Base-by-base conservation (phyloP, 2,329 filamentous ascomycete genomes). In the Colletotrichum gigasporum region DNA sequence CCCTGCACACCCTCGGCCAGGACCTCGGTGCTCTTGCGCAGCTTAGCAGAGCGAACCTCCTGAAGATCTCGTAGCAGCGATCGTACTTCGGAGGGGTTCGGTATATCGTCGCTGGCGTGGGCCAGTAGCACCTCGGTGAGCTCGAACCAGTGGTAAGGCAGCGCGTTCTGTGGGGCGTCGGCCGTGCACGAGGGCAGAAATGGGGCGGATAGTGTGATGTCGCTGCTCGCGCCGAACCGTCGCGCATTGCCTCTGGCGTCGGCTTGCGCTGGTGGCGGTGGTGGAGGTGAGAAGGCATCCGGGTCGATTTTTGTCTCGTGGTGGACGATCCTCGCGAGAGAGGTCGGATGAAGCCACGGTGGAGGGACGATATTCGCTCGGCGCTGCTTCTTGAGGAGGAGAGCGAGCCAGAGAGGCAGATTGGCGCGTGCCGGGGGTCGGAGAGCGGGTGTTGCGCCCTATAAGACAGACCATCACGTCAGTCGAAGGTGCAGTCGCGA, bases 141-240 rank as follows among this genome's bases (percentile, higher is more conserved):
- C 78, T 98, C 96, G 41, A 97, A 86, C 94, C 95, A 99, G 80
- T 98, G 95, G 75, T 97, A 98, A 0, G 96, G 96, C 30, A 99
- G 82, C 12, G 90, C 87, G 39, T 89, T 88, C 1, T 88, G 80
- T 8, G 90, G 88, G 2, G 91, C 87, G 47, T 87, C 82, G 18
- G 90, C 87, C 0, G 91, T 94, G 68, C 91, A 93, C 14, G 90
- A 90, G 1, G 88, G 87, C 1, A 96, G 79, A 74, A 97, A 97
- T 0, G 95, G 95, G 4, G 94, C 87, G 1, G 89, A 88, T 0
- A 89, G 74, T 4, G 72, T 69, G 44, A 68, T 67, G 9, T 71
- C 70, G 28, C 51, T 48, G 16, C 67, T 37, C 24, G 71, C 55
- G 32, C 77, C 72, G 28, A 77, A 52, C n/a, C 76, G 68, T 20